Percentiles rank a stretch among this genome's conserved stretches.
Evolutionary conservation across 352 stramenopile genomes (phyloP).

Genomic region (Pythium periplocum): DNA sequence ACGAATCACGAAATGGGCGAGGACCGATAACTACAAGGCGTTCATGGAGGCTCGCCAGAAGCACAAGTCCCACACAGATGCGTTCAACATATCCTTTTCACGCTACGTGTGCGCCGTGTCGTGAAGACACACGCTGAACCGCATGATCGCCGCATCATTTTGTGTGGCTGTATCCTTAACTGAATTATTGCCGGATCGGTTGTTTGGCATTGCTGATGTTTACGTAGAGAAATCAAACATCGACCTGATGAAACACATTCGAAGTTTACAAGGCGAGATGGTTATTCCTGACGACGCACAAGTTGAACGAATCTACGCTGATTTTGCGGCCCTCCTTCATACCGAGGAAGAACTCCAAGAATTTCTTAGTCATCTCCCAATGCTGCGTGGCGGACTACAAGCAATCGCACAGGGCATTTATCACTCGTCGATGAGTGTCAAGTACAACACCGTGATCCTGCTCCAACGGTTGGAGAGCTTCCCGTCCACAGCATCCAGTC

Average conservation of each 20-base stretch:
- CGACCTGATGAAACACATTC: slow-evolving; percentile 79
- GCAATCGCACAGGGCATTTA: slow-evolving; percentile 84
- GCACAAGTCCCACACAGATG: slow-evolving; percentile 41
- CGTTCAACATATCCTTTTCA: slow-evolving; percentile 84
- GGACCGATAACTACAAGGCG: slow-evolving; percentile 82
- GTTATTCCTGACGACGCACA: slow-evolving; percentile 71
- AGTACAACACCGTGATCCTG: slow-evolving; percentile 85
- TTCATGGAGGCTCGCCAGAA: slow-evolving; percentile 58
- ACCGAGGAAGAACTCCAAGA: slow-evolving; percentile 77
- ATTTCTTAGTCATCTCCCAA: slow-evolving; percentile 77
- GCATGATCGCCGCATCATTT: background rate
- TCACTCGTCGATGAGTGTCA: slow-evolving; percentile 81
- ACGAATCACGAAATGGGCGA: slow-evolving; percentile 82
- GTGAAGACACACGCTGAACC: slow-evolving; percentile 11
- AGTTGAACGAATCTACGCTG: slow-evolving; percentile 77
- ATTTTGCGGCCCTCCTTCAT: slow-evolving; percentile 71
- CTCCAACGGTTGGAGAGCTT: slow-evolving; percentile 84
- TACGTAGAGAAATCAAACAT: slow-evolving; percentile 76
- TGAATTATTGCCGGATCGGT: slow-evolving; percentile 1
- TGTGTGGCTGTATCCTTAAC: slow-evolving; percentile 38
- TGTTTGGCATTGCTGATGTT: slow-evolving; percentile 22
- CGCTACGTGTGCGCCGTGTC: slow-evolving; percentile 35
- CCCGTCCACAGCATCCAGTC: slow-evolving; percentile 59
- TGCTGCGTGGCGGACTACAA: slow-evolving; percentile 71
- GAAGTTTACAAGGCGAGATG: slow-evolving; percentile 68